phyloP scores from a whole-genome alignment of 108 stramenopile genomes.

The Nitzschia putrida region DNA sequence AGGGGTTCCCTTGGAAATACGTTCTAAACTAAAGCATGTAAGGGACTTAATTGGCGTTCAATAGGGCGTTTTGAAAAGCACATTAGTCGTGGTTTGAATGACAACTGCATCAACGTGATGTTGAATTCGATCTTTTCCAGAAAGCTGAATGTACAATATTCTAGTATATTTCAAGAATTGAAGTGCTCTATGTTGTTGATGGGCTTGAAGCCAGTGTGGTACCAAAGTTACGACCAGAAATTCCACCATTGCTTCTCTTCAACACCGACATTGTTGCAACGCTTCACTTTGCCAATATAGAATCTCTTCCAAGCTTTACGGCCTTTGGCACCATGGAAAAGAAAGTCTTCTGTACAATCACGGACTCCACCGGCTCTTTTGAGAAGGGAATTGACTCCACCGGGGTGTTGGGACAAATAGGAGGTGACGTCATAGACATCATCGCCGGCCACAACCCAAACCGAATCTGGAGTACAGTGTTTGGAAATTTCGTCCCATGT shows the following conservation, averaged over 20 bases:
- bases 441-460: slow-evolving; percentile 80
- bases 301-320: slow-evolving; percentile 55
- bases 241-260: slow-evolving; percentile 39
- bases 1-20: background rate
- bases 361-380: slow-evolving; percentile 59
- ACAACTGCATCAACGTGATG: too few relatives aligned
- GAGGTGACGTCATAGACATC: slow-evolving; percentile 79
- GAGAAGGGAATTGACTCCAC: slow-evolving; percentile 66
- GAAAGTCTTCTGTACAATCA: slow-evolving; percentile 73
- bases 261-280: slow-evolving; percentile 6
- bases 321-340: slow-evolving; percentile 65
- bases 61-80: too few relatives aligned
- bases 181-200: too few relatives aligned
- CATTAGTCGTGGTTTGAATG: too few relatives aligned
- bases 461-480: slow-evolving; percentile 64
- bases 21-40: background rate
- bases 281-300: slow-evolving; percentile 49
- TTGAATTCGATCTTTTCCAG: too few relatives aligned
- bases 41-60: too few relatives aligned
- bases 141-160: too few relatives aligned
- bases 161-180: too few relatives aligned
- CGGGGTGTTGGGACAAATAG: slow-evolving; percentile 72
- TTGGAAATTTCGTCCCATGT: slow-evolving; percentile 58
- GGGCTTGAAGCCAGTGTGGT: too few relatives aligned
- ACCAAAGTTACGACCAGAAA: slow-evolving; percentile 29